Percentiles rank a stretch among this genome's conserved stretches.
These are phyloP conservation scores for Alternaria panax DNA, from an alignment of 2,329 filamentous ascomycete genomes.

Conservation along the genomic window DNA sequence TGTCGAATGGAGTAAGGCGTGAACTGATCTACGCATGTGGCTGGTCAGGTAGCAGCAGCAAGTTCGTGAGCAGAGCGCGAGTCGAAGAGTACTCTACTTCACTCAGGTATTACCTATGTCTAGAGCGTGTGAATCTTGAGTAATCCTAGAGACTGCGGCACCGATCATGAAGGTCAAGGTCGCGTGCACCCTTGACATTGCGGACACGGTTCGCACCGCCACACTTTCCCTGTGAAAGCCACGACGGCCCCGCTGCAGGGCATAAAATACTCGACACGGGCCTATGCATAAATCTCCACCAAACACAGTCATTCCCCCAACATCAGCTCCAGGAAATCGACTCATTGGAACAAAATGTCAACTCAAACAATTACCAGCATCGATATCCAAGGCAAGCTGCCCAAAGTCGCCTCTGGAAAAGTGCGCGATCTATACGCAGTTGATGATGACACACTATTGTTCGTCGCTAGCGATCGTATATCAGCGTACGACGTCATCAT, in stretches of 20 bases:
- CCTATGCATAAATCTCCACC: constrained; percentile 14
- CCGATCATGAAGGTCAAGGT: background rate
- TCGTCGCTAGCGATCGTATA: constrained; percentile 88
- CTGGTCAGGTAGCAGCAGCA: background rate
- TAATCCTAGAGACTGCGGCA: background rate
- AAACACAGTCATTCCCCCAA: constrained; percentile 14
- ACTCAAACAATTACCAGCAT: constrained; percentile 38
- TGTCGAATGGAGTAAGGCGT: constrained; percentile 20
- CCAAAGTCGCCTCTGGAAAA: constrained; percentile 69
- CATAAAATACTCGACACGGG: constrained; percentile 28
- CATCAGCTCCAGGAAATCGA: constrained; percentile 4
- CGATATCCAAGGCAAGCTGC: constrained; percentile 48
- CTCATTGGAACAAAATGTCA: constrained; percentile 31
- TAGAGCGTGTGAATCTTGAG: background rate
- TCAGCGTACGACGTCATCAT: constrained; percentile 95
- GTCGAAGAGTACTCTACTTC: background rate
- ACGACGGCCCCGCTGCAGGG: constrained; percentile 21
- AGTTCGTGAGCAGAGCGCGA: background rate
- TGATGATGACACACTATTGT: constrained; percentile 74
- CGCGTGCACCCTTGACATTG: background rate
- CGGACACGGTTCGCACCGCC: background rate
- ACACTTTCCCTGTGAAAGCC: constrained; percentile 5
- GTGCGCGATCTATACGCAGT: constrained; percentile 83
- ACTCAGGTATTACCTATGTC: background rate
- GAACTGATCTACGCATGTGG: constrained; percentile 16